These are phyloP conservation scores for Fonsecaea monophora DNA, from an alignment of 2,329 filamentous ascomycete species.

Conservation along the genomic window DNA sequence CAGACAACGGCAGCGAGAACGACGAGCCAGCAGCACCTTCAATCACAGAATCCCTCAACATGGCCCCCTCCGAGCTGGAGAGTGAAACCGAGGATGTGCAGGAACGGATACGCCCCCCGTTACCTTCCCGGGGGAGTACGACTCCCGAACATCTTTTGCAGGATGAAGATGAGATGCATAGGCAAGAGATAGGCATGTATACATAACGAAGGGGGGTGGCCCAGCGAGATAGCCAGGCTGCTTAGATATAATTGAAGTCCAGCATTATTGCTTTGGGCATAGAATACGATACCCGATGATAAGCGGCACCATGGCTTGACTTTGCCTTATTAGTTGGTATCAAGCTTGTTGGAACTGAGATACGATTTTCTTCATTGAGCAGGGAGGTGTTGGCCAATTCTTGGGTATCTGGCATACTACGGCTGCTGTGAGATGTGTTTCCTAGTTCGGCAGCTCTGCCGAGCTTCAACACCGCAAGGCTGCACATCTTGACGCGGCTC, in stretches of 20 bases:
- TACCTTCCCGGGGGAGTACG: slow-evolving; percentile 14
- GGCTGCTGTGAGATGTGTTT: neutral
- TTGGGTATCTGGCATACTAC: too few species aligned
- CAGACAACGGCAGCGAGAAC: neutral
- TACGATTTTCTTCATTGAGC: neutral
- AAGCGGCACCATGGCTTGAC: neutral
- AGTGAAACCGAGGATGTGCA: slow-evolving; percentile 9
- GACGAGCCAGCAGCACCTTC: slow-evolving; percentile 1
- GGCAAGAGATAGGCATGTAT: slow-evolving; percentile 33
- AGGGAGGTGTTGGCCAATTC: neutral
- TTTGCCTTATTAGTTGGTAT: neutral
- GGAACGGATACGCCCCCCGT: slow-evolving; percentile 1
- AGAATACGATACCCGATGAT: neutral
- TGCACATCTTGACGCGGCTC: slow-evolving; percentile 30
- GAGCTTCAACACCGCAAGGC: slow-evolving; percentile 18
- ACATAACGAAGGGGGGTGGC: slow-evolving; percentile 7
- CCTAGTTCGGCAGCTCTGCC: slow-evolving; percentile 9
- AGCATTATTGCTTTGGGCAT: neutral
- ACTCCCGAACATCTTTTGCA: slow-evolving; percentile 9
- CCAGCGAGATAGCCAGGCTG: neutral
- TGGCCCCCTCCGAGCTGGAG: neutral
- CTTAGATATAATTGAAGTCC: neutral
- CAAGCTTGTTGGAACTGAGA: too few species aligned
- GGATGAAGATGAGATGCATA: slow-evolving; percentile 20
- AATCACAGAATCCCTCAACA: neutral